Evolutionary conservation across 129 eudicot species (phyloP).

Genomic region (sunflower (Helianthus annuus)): DNA sequence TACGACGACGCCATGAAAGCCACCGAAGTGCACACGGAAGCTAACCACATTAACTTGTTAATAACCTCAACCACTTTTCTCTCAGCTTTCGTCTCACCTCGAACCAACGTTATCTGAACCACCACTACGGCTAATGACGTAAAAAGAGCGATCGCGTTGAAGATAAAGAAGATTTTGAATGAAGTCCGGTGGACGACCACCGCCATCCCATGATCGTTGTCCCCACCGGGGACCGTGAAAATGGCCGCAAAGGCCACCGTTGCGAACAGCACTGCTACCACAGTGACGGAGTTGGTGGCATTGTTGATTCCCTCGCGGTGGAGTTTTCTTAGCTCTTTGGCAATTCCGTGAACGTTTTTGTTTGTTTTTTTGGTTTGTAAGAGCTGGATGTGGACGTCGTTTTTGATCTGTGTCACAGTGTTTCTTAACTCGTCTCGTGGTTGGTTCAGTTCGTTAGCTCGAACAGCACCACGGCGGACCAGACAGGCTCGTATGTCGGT

Average conservation of each 20-base stretch:
- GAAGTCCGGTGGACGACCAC: conserved; percentile 49
- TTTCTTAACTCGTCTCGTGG: conserved; percentile 83
- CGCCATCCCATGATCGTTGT: conserved; percentile 53
- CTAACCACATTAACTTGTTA: conserved; percentile 85
- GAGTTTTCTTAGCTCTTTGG: conserved; percentile 81
- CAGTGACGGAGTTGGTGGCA: conserved; percentile 91
- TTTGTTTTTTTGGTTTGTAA: conserved; percentile 74
- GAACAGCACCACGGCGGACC: conserved; percentile 64
- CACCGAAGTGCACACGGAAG: conserved; percentile 80
- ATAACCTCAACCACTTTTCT: conserved; percentile 66
- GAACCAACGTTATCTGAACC: conserved; percentile 74
- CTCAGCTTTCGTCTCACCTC: conserved; percentile 78
- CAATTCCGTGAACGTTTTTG: conserved; percentile 73
- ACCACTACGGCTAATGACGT: conserved; percentile 88
- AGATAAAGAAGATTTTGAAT: conserved; percentile 69
- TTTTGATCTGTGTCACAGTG: conserved; percentile 81
- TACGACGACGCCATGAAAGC: conserved; percentile 77
- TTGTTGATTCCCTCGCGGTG: conserved; percentile 92
- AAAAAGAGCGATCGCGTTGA: conserved; percentile 72
- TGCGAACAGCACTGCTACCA: conserved; percentile 90
- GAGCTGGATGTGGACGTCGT: conserved; percentile 83
- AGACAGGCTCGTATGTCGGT: conserved; percentile 50
- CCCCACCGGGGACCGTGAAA: conserved; percentile 90
- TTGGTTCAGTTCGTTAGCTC: conserved; percentile 85
- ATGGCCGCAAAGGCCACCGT: conserved; percentile 93